Evolutionary conservation across 2,329 filamentous ascomycete genomes (phyloP), one percentile per base, ranked within the genome.

Genomic region (Microcera coccophila): DNA sequence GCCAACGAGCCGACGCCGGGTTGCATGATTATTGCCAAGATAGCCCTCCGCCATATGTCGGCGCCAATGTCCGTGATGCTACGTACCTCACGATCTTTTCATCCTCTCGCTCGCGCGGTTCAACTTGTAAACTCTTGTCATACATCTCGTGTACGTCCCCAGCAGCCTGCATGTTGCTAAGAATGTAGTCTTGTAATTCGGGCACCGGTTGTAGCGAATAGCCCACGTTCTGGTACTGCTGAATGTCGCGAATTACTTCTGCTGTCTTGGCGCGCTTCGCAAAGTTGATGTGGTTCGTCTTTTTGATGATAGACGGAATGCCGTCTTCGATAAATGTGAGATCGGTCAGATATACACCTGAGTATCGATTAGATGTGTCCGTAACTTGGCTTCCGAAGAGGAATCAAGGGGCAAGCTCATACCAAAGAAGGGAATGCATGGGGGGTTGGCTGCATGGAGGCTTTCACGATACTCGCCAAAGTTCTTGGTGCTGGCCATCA

Each of bases 111-210:
- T 98, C 93, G 60, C 93, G 81, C 50, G 93, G 93, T 66, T 98
- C 93, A 47, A 98, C 84, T 60, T 84, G 78, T 70, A 98, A 74
- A 70, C 90, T 95, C 76, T 90, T 90, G 68, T 97, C 90, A 73
- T 97, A 98, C 93, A 97, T 97, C 74, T 97, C 91, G 66, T 97
- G 90, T 50, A 98, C 93, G 65, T 97, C 91, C 39, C 90, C 87
- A 4, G 93, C 91, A 21, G 85, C 85, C 70, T 94, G 86, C 87
- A 97, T 95, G 65, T 97, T 96, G 65, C 84, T 90, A 55, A 96
- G 71, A 53, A 98, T 95, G 68, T 97, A 98, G 56, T 97, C 90
- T 64, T 97, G 91, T 53, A 98, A 74, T 68, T 97, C 93, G 2
- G 84, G 79, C 14, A 98, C 91, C 1, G 90, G 79, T 62, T 94